Conservation (phyloP, 2,329 filamentous ascomycete genomes). For the Sordariomycetes sp. region DNA sequence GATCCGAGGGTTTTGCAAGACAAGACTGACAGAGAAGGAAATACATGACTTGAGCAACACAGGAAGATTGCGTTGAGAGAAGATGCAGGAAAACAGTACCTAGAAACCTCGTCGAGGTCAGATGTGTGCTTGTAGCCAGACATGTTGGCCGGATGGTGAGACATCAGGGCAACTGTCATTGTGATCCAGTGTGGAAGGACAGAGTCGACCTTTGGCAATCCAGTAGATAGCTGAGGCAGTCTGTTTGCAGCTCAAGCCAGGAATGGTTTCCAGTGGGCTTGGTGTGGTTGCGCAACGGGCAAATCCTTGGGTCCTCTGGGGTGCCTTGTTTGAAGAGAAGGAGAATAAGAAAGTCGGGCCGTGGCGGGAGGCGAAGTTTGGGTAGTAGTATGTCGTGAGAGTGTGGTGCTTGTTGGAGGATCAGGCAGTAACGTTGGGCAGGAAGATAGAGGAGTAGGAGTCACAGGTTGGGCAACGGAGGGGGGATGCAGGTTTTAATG, state of each 20-base stretch:
- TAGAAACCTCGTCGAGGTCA: constrained; percentile 52
- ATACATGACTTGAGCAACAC: constrained; percentile 6
- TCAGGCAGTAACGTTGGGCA: constrained; percentile 33
- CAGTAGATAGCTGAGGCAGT: neutral
- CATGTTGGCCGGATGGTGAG: constrained; percentile 40
- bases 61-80: constrained; percentile 22
- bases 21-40: constrained; percentile 16
- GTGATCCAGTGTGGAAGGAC: constrained; percentile 23
- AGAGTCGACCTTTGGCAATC: constrained; percentile 6
- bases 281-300: constrained; percentile 16
- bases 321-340: constrained; percentile 9
- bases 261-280: too few relatives aligned
- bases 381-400: constrained; percentile 2
- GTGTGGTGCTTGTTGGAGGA: constrained; percentile 2
- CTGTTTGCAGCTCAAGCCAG: constrained; percentile 10
- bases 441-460: constrained; percentile 20
- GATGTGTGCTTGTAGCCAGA: constrained; percentile 40
- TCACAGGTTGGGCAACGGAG: constrained; percentile 29
- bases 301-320: constrained; percentile 13
- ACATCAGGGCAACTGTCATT: constrained; percentile 39
- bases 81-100: constrained; percentile 46
- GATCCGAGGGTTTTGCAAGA: constrained; percentile 5
- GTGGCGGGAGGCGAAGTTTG: constrained; percentile 9
- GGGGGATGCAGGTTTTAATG: constrained; percentile 41
- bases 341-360: constrained; percentile 9